Evolutionary conservation across 352 stramenopile genomes (phyloP), one percentile per base, ranked within the genome.

Genomic region (Globisporangium uncinulatum): DNA sequence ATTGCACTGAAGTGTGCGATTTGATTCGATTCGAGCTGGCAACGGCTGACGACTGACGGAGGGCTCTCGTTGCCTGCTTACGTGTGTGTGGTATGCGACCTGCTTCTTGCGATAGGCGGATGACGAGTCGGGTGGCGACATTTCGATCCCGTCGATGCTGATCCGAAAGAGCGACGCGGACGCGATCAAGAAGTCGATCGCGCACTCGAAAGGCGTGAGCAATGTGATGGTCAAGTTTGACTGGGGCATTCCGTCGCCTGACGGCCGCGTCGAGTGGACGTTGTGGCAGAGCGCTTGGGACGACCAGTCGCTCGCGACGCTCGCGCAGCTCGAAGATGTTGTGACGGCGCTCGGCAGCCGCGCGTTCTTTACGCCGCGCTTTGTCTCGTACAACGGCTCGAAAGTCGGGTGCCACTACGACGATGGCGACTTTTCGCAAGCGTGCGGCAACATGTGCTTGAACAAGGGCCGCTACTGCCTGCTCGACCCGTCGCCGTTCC

Each of bases 401-500:
- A 89, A 86, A 52, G 88, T 97, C 51, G 87, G 91, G 14, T 99
- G 96, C 74, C 76, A 93, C 59, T 76, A 83, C 32, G 61, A 87
- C 29, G 70, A 89, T 37, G 81, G 75, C 50, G 47, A 67, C 36
- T 66, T 57, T 17, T 61, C 77, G 37, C 79, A 96, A 54, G 78
- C 86, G 32, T 99, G 96, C 69, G 94, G 89, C 59, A 98, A 97
- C 68, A 92, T 99, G 65, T 99, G 96, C 69, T 92, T 97, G 20
- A 99, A 99, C 78, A 90, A 95, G 61, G 96, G 96, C 14, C 85
- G 95, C 50, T 99, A 99, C 73, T 99, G 96, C 73, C 79, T 97
- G 29, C 80, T 97, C 41, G 96, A 99, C 55, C 84, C 84, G 20
- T 94, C 84, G 19, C 96, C 96, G 37, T 97, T 98, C 73, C 94